Evolutionary conservation across 192 early-diverging fungal species (phyloP), one percentile per base, ranked within the genome.

Genomic region (Coemansia sp.): DNA sequence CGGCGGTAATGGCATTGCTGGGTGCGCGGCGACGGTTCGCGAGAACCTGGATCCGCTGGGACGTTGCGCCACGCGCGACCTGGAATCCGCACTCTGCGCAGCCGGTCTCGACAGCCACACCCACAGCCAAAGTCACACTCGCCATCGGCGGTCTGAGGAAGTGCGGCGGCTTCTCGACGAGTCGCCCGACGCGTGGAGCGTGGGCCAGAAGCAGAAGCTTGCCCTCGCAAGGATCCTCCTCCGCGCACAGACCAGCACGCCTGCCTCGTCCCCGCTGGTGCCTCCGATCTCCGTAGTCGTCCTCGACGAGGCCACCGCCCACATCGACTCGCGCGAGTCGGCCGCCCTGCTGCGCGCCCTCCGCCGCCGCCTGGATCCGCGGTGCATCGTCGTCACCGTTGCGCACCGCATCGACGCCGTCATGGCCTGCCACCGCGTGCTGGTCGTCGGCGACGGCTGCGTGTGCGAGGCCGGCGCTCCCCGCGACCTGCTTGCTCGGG

Each of bases 1-100:
- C 2, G 25, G 25, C 25, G 25, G 25, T 2, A 25, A 25, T 25
- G 25, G 25, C n/a, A n/a, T n/a, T n/a, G n/a, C n/a, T 32, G 32
- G 32, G 32, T 32, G 32, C 4, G 1, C 32, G 8, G 85, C 91
- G 6, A 90, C 93, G 0, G 86, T 97, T 37, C 88, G 92, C 32
- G 89, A 84, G 48, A 98, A 98, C 79, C 74, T 97, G 25, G 95
- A 97, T 74, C 96, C 96, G 5, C 88, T 90, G 66, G 69, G 79
- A 57, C 56, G 65, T 7, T 73, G 79, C 37, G 71, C 71, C 2
- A 91, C 20, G 20, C 20, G 93, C 67, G 89, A 91, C 61, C 85
- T 96, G 14, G 89, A 84, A 85, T 60, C 71, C 16, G 89, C 87
- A 0, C 74, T 97, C 13, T 81, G 86, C 17, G 65, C 79, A 1